These are phyloP conservation scores for Entomortierella lignicola DNA, from an alignment of 192 early-diverging fungal species.

Conservation along the genomic window DNA sequence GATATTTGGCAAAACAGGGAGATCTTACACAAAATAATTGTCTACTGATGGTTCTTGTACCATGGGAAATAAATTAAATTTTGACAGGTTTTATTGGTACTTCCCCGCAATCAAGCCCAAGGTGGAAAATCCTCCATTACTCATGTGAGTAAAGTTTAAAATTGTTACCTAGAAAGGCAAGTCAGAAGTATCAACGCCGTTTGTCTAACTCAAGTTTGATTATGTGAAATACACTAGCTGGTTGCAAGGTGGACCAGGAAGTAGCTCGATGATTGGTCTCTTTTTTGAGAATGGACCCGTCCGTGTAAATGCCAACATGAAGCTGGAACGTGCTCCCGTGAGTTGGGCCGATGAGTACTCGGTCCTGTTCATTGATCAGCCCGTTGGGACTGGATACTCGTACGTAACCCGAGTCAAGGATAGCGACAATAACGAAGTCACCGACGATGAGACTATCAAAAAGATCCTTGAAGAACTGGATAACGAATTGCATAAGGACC, in stretches of 20 bases:
- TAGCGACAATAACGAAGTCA: constrained; percentile 1
- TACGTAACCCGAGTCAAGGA: constrained; percentile 39
- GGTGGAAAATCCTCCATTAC: constrained; percentile 70
- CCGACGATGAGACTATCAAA: constrained; percentile 23
- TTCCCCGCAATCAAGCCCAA: constrained; percentile 77
- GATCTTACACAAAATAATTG: too few relatives aligned
- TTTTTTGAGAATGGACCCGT: constrained; percentile 81
- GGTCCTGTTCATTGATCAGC: constrained; percentile 85
- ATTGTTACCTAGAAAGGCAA: not conserved
- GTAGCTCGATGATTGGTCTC: constrained; percentile 82
- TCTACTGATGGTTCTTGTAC: too few relatives aligned
- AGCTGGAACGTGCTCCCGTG: constrained; percentile 60
- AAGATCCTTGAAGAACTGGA: constrained; percentile 18
- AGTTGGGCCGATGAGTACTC: constrained; percentile 80
- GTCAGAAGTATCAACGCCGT: too few relatives aligned
- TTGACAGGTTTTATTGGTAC: constrained; percentile 78
- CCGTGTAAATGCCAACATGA: constrained; percentile 65
- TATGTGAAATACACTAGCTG: constrained; percentile 52
- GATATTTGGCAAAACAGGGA: too few relatives aligned
- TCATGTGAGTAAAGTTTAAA: constrained; percentile 58
- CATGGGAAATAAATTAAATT: too few relatives aligned
- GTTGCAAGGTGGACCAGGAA: constrained; percentile 89
- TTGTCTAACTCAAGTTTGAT: not conserved
- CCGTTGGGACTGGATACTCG: constrained; percentile 78
- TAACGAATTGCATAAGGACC: constrained; percentile 16